Evolutionary conservation across 441 rosid genomes (phyloP).

Genomic region (Brassica hybrid): DNA sequence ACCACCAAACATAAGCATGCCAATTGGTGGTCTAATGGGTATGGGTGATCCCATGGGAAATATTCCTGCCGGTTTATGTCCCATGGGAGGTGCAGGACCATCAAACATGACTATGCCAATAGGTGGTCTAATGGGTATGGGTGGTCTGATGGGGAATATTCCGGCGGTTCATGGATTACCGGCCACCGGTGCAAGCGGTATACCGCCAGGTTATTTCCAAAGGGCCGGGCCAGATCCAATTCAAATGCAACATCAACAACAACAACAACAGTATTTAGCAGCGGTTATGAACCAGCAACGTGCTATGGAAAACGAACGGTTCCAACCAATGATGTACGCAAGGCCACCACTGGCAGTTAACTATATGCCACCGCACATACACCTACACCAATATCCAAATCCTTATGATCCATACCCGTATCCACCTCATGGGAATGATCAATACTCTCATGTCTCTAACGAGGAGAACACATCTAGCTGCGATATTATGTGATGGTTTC

Average conservation of each 20-base stretch:
- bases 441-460: constrained; percentile 62
- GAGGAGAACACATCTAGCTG: constrained; percentile 93
- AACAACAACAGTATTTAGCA: constrained; percentile 65
- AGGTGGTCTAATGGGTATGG: not conserved
- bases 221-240: constrained; percentile 67
- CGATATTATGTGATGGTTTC: constrained; percentile 60
- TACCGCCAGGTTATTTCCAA: constrained; percentile 63
- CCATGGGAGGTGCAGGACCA: not conserved
- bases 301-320: constrained; percentile 76
- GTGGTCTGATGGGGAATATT: not conserved
- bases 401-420: constrained; percentile 31
- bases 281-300: constrained; percentile 88
- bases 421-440: constrained; percentile 50
- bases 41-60: constrained; percentile 54
- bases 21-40: constrained; percentile 53
- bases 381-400: constrained; percentile 48
- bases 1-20: constrained; percentile 45
- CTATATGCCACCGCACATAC: constrained; percentile 67
- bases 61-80: constrained; percentile 34
- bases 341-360: constrained; percentile 84
- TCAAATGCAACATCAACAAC: constrained; percentile 53
- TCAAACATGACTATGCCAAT: constrained; percentile 2
- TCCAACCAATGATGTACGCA: constrained; percentile 94
- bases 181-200: too few species aligned
- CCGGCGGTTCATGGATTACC: constrained; percentile 76